A percentile compares a stretch with the other conserved stretches of the same genome.
Evolutionary conservation across 768 basidiomycete species (phyloP).

Genomic region (Leccinum disarticulatum): DNA sequence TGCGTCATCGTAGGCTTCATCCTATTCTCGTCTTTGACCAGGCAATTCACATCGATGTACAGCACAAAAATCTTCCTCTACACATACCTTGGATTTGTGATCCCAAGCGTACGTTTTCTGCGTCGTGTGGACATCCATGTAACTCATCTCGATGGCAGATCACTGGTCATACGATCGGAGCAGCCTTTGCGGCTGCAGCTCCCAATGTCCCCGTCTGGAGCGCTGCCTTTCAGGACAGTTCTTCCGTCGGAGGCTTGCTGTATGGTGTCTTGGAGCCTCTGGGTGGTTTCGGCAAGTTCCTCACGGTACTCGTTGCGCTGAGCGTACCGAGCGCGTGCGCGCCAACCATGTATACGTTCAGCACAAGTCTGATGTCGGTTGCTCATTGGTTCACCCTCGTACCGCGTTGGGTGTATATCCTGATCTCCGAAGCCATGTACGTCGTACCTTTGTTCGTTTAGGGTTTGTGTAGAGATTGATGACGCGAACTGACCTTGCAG

Average conservation of each 20-base stretch:
- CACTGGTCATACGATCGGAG: constrained; percentile 44
- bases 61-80: constrained; percentile 44
- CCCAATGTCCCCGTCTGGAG: constrained; percentile 39
- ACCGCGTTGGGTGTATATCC: constrained; percentile 48
- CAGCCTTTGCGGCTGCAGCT: constrained; percentile 45
- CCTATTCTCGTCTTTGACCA: neutral
- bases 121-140: neutral
- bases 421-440: constrained; percentile 46
- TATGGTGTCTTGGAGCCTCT: constrained; percentile 38
- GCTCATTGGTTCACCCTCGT: constrained; percentile 33
- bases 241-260: constrained; percentile 47
- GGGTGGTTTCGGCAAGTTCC: constrained; percentile 47
- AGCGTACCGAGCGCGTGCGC: constrained; percentile 55
- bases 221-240: constrained; percentile 39
- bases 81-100: constrained; percentile 46
- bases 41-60: neutral
- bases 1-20: constrained; percentile 52
- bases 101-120: constrained; percentile 37
- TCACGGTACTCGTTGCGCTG: constrained; percentile 51
- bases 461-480: neutral
- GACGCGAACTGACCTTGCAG: constrained; percentile 22
- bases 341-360: constrained; percentile 58
- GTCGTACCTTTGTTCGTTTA: constrained; percentile 11
- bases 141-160: constrained; percentile 27
- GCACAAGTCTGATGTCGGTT: constrained; percentile 45